Evolutionary conservation across 768 basidiomycete species (phyloP), one percentile per base, ranked within the genome.

Genomic region (Leccinum boreale): DNA sequence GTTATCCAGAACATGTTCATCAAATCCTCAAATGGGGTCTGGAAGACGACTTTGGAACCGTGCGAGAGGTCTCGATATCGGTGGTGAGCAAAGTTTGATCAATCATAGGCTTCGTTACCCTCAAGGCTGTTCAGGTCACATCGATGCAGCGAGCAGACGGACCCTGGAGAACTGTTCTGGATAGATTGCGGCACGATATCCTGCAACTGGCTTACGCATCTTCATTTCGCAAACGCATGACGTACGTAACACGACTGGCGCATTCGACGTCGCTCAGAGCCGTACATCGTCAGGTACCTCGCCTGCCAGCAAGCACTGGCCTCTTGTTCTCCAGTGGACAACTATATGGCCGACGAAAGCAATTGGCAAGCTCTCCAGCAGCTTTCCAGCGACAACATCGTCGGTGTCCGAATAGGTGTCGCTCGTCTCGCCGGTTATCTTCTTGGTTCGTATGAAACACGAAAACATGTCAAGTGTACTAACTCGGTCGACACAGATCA

Each of bases 361-460:
- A 64, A 68, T 61, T 81, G 91, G 74, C 70, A 77, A 56, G 73
- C 77, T n/a, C 71, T 95, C 19, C 71, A 77, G 26, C 65, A 68
- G 46, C 77, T 95, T 44, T 81, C 83, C 5, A 67, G 76, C 31
- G 95, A 98, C 67, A 66, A 68, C 35, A 85, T 96, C 12, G 79
- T 90, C 52, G 94, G 92, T 59, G 93, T 97, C 33, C 82, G 93
- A 48, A 92, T 97, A 56, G 89, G 85, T 7, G 79, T 93, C 3
- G 87, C 94, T n/a, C 82, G 93, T 50, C 80, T 92, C 48, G 73
- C 86, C 44, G 83, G 83, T 50, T 64, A 72, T 50, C 69, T 85
- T 28, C 78, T 74, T 62, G 80, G 89, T 89, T 72, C 68, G 84
- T 76, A 53, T 51, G 19, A 29, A 52, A 49, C 3, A 39, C 29